phyloP scores from a whole-genome alignment of 2,329 filamentous ascomycete species.

The Tolypocladium ovalisporum region DNA sequence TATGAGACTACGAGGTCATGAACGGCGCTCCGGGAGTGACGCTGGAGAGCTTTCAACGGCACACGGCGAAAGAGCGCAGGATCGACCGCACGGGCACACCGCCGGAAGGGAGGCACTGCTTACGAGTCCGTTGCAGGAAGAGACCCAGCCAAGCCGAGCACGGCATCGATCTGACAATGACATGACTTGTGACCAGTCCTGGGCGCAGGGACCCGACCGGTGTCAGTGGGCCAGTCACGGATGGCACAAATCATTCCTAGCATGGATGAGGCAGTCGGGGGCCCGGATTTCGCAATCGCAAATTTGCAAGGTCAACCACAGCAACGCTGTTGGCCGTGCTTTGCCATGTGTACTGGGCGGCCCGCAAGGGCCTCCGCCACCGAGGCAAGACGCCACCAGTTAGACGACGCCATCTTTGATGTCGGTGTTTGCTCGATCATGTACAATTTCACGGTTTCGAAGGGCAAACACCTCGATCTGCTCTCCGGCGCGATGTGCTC shows the following conservation, averaged over 20 bases:
- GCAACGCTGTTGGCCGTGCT: not conserved
- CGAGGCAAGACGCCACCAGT: not conserved
- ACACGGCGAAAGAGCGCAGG: not conserved
- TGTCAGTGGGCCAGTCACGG: slow-evolving; percentile 5
- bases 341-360: slow-evolving; percentile 3
- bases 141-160: not conserved
- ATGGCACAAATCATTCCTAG: not conserved
- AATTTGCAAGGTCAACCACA: slow-evolving; percentile 3
- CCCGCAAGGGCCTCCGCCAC: not conserved
- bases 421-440: not conserved
- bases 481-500: not conserved
- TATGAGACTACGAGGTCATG: not conserved
- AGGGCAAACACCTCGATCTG: not conserved
- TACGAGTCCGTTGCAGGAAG: not conserved
- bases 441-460: not conserved
- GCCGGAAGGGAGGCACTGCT: not conserved
- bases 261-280: slow-evolving; percentile 6
- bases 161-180: slow-evolving; percentile 1
- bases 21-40: not conserved
- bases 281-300: slow-evolving; percentile 8
- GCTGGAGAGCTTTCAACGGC: not conserved
- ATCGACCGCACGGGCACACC: not conserved
- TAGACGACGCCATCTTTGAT: not conserved
- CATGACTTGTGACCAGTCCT: not conserved
- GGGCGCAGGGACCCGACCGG: not conserved